Percentiles rank a stretch among this genome's conserved stretches.
Conservation (phyloP, 371 early-diverging fungal species). For the Gilbertella persicaria region DNA sequence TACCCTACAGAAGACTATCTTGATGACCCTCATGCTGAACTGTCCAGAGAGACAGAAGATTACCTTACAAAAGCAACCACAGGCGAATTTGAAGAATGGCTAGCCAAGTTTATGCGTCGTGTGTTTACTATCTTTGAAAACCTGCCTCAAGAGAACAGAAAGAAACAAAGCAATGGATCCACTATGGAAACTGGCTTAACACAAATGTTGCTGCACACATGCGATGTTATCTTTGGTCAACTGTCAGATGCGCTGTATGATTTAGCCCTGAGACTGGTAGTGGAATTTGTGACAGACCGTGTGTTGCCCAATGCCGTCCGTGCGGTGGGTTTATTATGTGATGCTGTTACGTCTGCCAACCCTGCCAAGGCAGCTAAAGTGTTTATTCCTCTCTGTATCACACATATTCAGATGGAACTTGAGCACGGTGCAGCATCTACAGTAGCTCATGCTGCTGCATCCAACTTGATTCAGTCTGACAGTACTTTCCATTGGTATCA, state of each 20-base stretch:
- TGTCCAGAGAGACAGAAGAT: constrained; percentile 59
- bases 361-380: constrained; percentile 55
- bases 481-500: constrained; percentile 82
- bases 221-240: constrained; percentile 68
- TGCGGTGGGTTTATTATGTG: constrained; percentile 62
- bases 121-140: constrained; percentile 81
- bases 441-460: constrained; percentile 53
- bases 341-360: constrained; percentile 43
- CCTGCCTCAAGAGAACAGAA: constrained; percentile 64
- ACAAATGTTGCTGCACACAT: constrained; percentile 52
- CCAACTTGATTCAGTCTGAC: constrained; percentile 66
- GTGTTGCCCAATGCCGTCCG: constrained; percentile 73
- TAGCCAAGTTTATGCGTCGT: constrained; percentile 79
- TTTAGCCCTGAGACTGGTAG: constrained; percentile 59
- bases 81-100: constrained; percentile 84
- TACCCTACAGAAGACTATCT: constrained; percentile 50
- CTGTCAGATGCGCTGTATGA: constrained; percentile 66
- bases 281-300: constrained; percentile 59
- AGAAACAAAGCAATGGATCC: constrained; percentile 26
- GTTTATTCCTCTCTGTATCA: constrained; percentile 63
- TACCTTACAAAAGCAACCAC: constrained; percentile 68
- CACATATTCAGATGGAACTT: constrained; percentile 66
- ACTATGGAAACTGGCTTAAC: constrained; percentile 51
- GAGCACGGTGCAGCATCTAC: constrained; percentile 70
- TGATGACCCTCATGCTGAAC: constrained; percentile 44